These are phyloP conservation scores for Candida maesae DNA, from an alignment of 805 yeast species.

Conservation along the genomic window DNA sequence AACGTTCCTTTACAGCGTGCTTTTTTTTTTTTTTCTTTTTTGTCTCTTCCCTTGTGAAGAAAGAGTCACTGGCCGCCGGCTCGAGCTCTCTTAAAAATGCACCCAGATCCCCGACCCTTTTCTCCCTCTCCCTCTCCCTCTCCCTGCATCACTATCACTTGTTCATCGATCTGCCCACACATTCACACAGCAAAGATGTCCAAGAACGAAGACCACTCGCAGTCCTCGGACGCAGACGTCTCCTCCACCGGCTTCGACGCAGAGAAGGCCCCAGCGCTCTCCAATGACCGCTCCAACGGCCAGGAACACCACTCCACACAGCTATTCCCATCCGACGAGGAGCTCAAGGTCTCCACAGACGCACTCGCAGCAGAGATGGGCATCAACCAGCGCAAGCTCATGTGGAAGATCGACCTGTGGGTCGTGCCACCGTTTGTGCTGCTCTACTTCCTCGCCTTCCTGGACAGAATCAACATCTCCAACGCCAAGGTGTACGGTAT, in stretches of 20 bases:
- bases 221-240: not conserved
- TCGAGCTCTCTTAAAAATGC: too few species aligned
- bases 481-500: slow-evolving; percentile 77
- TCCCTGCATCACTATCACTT: not conserved
- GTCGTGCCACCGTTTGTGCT: slow-evolving; percentile 76
- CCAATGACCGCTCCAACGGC: slow-evolving; percentile 1
- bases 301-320: too few species aligned
- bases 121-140: not conserved
- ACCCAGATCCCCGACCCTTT: too few species aligned
- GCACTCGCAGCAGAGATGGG: slow-evolving; percentile 41
- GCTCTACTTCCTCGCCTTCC: slow-evolving; percentile 69
- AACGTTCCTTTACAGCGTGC: too few species aligned
- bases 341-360: slow-evolving; percentile 22
- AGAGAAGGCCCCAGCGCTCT: slow-evolving; percentile 4
- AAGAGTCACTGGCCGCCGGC: too few species aligned
- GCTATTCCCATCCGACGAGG: slow-evolving; percentile 21
- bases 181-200: not conserved
- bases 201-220: not conserved
- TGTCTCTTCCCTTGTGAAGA: too few species aligned
- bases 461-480: slow-evolving; percentile 79
- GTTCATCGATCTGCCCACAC: not conserved
- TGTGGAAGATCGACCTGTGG: slow-evolving; percentile 54
- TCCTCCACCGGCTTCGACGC: not conserved
- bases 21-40: too few species aligned
- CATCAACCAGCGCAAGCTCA: slow-evolving; percentile 50